These are phyloP conservation scores for Boletus sp. DNA, from an alignment of 1,284 basidiomycete genomes.

Conservation along the genomic window DNA sequence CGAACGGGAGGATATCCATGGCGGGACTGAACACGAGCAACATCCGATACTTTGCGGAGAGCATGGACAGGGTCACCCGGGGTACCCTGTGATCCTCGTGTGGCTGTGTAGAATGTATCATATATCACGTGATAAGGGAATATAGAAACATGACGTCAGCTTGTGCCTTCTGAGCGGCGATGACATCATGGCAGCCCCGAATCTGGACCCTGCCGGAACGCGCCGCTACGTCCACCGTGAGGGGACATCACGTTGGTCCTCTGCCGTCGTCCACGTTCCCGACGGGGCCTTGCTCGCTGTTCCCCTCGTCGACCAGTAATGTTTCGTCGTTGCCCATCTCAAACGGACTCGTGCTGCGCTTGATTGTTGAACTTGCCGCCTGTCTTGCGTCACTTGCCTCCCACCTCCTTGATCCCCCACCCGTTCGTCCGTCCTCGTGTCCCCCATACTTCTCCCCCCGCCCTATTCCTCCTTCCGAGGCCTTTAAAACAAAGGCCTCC, in stretches of 20 bases:
- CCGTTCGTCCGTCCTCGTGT: constrained; percentile 30
- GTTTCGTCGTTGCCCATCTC: constrained; percentile 9
- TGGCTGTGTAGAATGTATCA: constrained; percentile 16
- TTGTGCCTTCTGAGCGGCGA: constrained; percentile 11
- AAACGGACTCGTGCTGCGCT: constrained; percentile 21
- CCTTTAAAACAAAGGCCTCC: constrained; percentile 21
- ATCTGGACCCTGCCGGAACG: constrained; percentile 31
- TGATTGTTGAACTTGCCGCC: constrained; percentile 13
- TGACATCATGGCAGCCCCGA: constrained; percentile 23
- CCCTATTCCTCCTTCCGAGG: constrained; percentile 20
- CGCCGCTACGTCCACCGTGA: constrained; percentile 25
- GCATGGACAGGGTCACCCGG: constrained; percentile 70
- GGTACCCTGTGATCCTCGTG: constrained; percentile 38
- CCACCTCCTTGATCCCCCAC: constrained; percentile 19
- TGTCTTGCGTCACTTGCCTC: constrained; percentile 26
- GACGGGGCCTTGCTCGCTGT: constrained; percentile 16
- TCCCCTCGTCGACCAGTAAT: constrained; percentile 18
- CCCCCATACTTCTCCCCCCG: constrained; percentile 26
- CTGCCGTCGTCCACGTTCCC: constrained; percentile 22
- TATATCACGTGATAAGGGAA: not conserved
- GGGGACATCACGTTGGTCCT: constrained; percentile 20
- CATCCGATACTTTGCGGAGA: constrained; percentile 71
- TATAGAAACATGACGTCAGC: constrained; percentile 27
- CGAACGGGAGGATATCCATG: constrained; percentile 74
- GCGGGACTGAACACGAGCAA: constrained; percentile 64